Evolutionary conservation across 805 yeast species (phyloP), one percentile per base, ranked within the genome.

Genomic region (Lipomyces kockii): DNA sequence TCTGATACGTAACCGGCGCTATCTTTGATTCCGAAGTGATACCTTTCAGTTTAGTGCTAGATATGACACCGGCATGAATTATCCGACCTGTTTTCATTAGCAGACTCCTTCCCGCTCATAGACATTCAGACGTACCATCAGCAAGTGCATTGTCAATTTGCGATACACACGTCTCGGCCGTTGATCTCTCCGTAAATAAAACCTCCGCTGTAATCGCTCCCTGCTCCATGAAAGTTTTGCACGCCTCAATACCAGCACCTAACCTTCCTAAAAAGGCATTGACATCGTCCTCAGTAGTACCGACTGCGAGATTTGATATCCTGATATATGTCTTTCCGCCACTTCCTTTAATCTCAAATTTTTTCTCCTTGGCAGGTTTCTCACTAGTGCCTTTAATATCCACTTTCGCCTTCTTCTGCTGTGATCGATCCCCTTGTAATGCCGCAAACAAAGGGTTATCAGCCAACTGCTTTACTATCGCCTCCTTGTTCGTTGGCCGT

Each of bases 81-180:
- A 46, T 51, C 25, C 63, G 67, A 8, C 64, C 63, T 64, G 34
- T 7, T 52, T n/a, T n/a, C 20, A 17, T 27, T 11, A 12, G 29
- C 17, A 34, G 34, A 8, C n/a, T 17, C n/a, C 43, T 52, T 9
- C 43, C 20, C 14, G 14, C 4, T 27, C 32, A 6, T 53, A 22
- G 22, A 14, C n/a, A 7, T n/a, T 39, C 6, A 49, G 25, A 22
- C 65, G 7, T 25, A 57, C 85, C 85, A 72, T 85, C 86, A 12
- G 86, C 86, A n/a, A 77, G 67, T 1, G 82, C 83, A 6, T 82
- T 81, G 66, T 85, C 76, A 43, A 84, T 77, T 51, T 74, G 67
- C 22, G 69, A 67, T 20, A 74, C 74, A 0, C 82, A 82, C 2
- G 61, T 66, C 12, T 74, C 72, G 34, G 84, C 73, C 14, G 71